These are phyloP conservation scores for Funneliformis geosporum DNA, from an alignment of 192 early-diverging fungal species.

Conservation along the genomic window DNA sequence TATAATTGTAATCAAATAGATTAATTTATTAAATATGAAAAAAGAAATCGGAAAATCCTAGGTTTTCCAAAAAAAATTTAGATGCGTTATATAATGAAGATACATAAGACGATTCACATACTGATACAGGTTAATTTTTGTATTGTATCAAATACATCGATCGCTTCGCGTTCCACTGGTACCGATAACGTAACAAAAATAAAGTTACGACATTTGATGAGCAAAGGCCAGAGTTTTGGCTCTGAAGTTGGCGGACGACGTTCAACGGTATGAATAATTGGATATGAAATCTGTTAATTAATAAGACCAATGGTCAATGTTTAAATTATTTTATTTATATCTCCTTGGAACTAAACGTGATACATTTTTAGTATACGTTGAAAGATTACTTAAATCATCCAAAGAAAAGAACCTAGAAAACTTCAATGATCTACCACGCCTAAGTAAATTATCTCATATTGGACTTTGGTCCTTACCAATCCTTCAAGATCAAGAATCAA, in stretches of 20 bases:
- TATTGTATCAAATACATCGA: conserved; percentile 76
- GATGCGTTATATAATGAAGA: neutral
- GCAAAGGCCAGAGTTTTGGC: conserved; percentile 47
- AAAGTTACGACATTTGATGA: conserved; percentile 84
- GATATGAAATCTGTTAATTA: conserved; percentile 70
- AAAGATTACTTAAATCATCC: too few species aligned
- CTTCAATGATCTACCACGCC: neutral
- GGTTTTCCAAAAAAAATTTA: neutral
- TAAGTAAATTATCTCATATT: neutral
- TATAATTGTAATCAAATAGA: neutral
- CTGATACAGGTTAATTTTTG: conserved; percentile 80
- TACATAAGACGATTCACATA: conserved; percentile 39
- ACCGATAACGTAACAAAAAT: conserved; percentile 70
- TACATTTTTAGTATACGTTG: neutral
- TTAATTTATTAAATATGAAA: neutral
- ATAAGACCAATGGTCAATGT: neutral
- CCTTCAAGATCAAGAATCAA: neutral
- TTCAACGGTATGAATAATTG: conserved; percentile 81
- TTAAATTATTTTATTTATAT: neutral
- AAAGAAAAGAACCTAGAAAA: neutral
- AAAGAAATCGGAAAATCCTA: neutral
- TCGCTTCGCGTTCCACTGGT: conserved; percentile 64
- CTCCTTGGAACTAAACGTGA: neutral
- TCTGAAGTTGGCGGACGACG: conserved; percentile 55
- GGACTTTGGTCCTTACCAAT: too few species aligned